Evolutionary conservation across 441 rosid genomes (phyloP).

Genomic region (Erodium texanum): DNA sequence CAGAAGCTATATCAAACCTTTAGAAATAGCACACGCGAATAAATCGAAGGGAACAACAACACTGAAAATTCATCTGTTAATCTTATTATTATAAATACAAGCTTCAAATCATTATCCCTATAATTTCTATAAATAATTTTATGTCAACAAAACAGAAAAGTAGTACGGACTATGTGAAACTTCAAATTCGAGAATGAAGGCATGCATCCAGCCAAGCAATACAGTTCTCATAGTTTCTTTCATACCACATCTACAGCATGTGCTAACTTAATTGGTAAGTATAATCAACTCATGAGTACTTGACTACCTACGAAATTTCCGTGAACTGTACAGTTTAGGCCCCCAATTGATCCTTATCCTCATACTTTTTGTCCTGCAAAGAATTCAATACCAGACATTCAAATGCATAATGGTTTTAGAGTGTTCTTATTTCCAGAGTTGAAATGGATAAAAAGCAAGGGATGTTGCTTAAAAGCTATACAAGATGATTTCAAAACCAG

Average conservation of each 20-base stretch:
- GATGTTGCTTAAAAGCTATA: not conserved
- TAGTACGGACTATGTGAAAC: no score
- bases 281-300: slow-evolving; percentile 28
- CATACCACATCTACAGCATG: not conserved
- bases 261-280: not conserved
- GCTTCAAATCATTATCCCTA: no score
- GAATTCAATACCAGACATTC: not conserved
- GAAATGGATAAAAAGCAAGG: not conserved
- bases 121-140: no score
- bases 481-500: slow-evolving; percentile 24
- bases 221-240: no score
- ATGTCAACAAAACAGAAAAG: no score
- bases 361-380: slow-evolving; percentile 76
- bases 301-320: slow-evolving; percentile 92
- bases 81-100: no score
- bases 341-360: slow-evolving; percentile 83
- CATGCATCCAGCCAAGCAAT: no score
- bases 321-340: slow-evolving; percentile 75
- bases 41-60: no score
- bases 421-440: not conserved
- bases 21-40: no score
- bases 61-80: no score
- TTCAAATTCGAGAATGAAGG: no score
- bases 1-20: no score
- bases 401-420: slow-evolving; percentile 2